These are phyloP conservation scores for Pouteria glomerata DNA, from an alignment of 148 eudicot genomes.

Conservation along the genomic window DNA sequence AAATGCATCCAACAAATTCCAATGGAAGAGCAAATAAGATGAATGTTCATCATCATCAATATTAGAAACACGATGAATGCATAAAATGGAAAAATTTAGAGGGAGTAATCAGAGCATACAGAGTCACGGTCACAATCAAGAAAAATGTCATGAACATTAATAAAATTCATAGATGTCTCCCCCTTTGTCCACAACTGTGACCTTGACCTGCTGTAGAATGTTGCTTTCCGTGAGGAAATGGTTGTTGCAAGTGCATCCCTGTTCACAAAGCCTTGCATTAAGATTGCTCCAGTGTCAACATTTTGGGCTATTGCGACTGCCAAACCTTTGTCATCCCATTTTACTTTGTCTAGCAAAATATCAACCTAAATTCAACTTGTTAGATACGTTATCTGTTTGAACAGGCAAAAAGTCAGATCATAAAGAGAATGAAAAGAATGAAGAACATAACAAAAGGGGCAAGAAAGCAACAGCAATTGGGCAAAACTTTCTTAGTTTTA, in stretches of 20 bases:
- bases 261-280: conserved; percentile 97
- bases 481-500: background rate
- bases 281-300: conserved; percentile 86
- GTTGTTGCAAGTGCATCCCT: conserved; percentile 79
- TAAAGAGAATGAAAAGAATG: background rate
- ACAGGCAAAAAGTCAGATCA: background rate
- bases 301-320: conserved; percentile 99
- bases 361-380: conserved; percentile 52
- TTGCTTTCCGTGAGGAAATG: conserved; percentile 82
- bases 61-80: no score
- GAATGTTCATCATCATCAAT: no score
- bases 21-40: background rate
- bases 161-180: conserved; percentile 88
- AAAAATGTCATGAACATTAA: conserved; percentile 69
- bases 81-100: background rate
- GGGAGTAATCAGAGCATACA: conserved; percentile 40
- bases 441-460: background rate
- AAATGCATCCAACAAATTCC: conserved; percentile 2
- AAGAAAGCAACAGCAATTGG: background rate
- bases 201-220: conserved; percentile 89
- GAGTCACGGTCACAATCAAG: conserved; percentile 93
- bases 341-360: conserved; percentile 72
- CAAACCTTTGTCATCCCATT: conserved; percentile 99
- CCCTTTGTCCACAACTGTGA: conserved; percentile 89
- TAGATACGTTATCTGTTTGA: background rate